Conservation (phyloP, 148 eudicot species). For the Nepenthes mirabilis region DNA sequence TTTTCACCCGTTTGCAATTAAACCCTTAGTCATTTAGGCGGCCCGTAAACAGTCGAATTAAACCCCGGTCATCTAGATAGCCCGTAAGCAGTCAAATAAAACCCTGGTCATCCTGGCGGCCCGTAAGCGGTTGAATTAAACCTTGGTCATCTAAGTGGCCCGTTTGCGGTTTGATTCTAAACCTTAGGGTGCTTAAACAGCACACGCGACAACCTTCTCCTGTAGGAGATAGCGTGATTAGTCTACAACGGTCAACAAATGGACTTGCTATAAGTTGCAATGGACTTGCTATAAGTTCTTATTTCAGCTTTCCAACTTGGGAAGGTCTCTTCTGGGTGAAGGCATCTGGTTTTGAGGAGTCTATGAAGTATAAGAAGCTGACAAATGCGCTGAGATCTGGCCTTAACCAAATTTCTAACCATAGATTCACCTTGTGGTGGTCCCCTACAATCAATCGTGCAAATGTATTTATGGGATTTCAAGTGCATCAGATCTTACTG, state of each 20-base stretch:
- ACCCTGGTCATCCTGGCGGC: too few relatives aligned
- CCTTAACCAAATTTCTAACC: constrained; percentile 92
- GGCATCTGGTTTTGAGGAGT: constrained; percentile 99
- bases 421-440: constrained; percentile 99
- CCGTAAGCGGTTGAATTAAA: too few relatives aligned
- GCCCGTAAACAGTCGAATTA: too few relatives aligned
- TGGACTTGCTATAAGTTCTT: constrained; percentile 4
- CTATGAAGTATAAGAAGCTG: constrained; percentile 95
- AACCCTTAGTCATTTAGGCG: too few relatives aligned
- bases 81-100: too few relatives aligned
- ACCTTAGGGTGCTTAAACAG: too few relatives aligned
- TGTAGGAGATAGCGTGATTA: too few relatives aligned
- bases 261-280: background rate
- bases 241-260: background rate
- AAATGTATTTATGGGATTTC: constrained; percentile 98
- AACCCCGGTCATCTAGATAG: too few relatives aligned
- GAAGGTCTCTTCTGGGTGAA: constrained; percentile 99
- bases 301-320: constrained; percentile 91
- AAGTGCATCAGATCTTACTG: constrained; percentile 98
- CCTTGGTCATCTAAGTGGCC: too few relatives aligned
- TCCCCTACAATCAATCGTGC: constrained; percentile 98
- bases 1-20: too few relatives aligned
- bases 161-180: too few relatives aligned
- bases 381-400: constrained; percentile 99
- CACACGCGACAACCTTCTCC: too few relatives aligned